Conservation (phyloP, 1,284 basidiomycete genomes). For the Tilletia horrida region DNA sequence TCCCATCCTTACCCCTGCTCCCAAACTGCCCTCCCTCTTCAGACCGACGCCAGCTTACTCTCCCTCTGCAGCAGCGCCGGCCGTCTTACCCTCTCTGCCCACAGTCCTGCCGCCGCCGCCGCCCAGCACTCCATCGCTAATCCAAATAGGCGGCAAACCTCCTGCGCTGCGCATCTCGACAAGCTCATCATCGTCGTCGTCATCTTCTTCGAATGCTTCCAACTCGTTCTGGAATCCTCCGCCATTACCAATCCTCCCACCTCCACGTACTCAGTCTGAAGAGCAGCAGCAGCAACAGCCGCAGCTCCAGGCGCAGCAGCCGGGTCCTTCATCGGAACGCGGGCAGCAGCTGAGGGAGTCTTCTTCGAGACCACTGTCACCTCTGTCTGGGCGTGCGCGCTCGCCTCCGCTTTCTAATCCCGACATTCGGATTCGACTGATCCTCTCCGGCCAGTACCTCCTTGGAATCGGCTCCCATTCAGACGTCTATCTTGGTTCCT, state of each 20-base stretch:
- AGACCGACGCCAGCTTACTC: slow-evolving; percentile 17
- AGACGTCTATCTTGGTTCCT: slow-evolving; percentile 48
- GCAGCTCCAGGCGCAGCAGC: too few relatives aligned
- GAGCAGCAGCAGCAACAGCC: too few relatives aligned
- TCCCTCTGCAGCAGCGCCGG: too few relatives aligned
- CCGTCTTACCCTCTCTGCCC: slow-evolving; percentile 30
- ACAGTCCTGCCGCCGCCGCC: too few relatives aligned
- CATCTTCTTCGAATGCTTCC: background rate
- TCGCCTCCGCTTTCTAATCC: slow-evolving; percentile 38
- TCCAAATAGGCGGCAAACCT: slow-evolving; percentile 8
- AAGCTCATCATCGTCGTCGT: background rate
- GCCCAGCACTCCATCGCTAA: slow-evolving; percentile 27
- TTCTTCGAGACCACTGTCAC: slow-evolving; percentile 25
- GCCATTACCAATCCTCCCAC: too few relatives aligned
- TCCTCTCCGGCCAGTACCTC: slow-evolving; percentile 39
- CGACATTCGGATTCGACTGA: slow-evolving; percentile 46
- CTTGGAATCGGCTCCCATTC: slow-evolving; percentile 51
- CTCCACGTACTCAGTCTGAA: too few relatives aligned
- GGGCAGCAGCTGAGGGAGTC: slow-evolving; percentile 38
- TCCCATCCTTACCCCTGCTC: slow-evolving; percentile 19
- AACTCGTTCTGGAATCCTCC: background rate
- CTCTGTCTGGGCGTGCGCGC: slow-evolving; percentile 43
- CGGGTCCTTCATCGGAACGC: slow-evolving; percentile 21
- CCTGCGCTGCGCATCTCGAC: slow-evolving; percentile 5
- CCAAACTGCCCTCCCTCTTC: slow-evolving; percentile 7